Evolutionary conservation across 179 eudicot genomes (phyloP), one percentile per base, ranked within the genome.

Genomic region (Heliamphora pulchella): DNA sequence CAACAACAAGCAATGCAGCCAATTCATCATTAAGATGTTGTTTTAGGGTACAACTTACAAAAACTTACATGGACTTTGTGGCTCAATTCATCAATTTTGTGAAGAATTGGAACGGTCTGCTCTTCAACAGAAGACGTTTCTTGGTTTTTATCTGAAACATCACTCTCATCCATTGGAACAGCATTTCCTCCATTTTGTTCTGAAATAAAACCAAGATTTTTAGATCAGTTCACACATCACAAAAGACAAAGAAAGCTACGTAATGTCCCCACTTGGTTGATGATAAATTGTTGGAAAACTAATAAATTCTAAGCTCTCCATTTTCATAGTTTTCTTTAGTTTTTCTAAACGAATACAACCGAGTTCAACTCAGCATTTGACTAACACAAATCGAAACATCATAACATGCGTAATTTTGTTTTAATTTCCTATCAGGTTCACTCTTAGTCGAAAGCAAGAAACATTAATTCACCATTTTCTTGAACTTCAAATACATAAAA

Each of bases 71-170:
- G 87, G 75, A 93, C 78, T 84, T 90, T 85, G 76, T 80, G 81
- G 78, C 89, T 86, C 43, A 95, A 80, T 53, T 88, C 84, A 79
- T 78, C 85, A 13, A 93, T 74, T 86, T 95, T 95, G 88, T 84
- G 84, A 69, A 89, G 80, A 71, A 93, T 86, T 0, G 97, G 98
- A 82, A 90, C 91, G 78, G 88, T 90, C 82, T 90, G 93, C 75
- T 46, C 97, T 69, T 89, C 91, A 77, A 80, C 85, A 39, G 87
- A 74, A 18, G 89, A 85, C 3, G 43, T 54, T 74, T 71, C 90
- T 59, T 77, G 78, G 31, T 87, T 82, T 20, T 85, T 87, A 68
- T 85, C 78, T 2, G 87, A 86, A 80, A 78, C 81, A 55, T 82
- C 82, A 75, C 85, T 85, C 59, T 78, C 87, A 71, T 86, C 91